Evolutionary conservation across 2,329 filamentous ascomycete genomes (phyloP), one percentile per base, ranked within the genome.

Genomic region (Sclerotinia nivalis): DNA sequence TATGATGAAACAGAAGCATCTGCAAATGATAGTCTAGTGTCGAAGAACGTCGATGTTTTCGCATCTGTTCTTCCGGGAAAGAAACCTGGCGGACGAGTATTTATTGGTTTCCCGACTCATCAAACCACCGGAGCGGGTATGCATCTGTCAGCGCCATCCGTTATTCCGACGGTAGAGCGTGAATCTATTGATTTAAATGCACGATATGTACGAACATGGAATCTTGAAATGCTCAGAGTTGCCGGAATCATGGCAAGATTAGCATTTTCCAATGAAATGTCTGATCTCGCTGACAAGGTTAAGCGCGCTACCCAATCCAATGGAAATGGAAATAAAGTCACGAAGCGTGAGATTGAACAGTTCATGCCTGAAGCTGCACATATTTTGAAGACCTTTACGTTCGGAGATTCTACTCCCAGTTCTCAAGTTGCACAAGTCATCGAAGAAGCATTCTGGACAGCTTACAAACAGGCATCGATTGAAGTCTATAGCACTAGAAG

Each of bases 111-210:
- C 77, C 95, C 96, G 4, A 99, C 96, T 1, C 94, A 95, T 75
- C 96, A 99, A 82, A 99, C 96, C 0, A 99, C 96, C 0, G 96
- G 95, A 68, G 89, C 95, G 40, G 92, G 95, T 22, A 91, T 96
- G 78, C 96, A 99, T 79, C 91, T 99, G 43, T 98, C 95, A 18
- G 96, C 96, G 0, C 96, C 94, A 1, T 97, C 95, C 0, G 90
- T 99, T 20, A 99, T 99, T 70, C 96, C 96, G 0, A 99, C 96
- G 0, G 96, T 99, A 2, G 96, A 99, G 80, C 89, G 96, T 78
- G 96, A 99, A 79, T 96, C 93, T 68, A 97, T 99, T 70, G 96
- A 99, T 80, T 84, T 99, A 72, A 98, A 99, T 79, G 96, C 96
- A 22, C 89, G 94, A 69, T 97, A 93, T 84, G 95, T 99, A 22